Conservation (phyloP, 164 flowering plant genomes). For the Houttuynia cordata region DNA sequence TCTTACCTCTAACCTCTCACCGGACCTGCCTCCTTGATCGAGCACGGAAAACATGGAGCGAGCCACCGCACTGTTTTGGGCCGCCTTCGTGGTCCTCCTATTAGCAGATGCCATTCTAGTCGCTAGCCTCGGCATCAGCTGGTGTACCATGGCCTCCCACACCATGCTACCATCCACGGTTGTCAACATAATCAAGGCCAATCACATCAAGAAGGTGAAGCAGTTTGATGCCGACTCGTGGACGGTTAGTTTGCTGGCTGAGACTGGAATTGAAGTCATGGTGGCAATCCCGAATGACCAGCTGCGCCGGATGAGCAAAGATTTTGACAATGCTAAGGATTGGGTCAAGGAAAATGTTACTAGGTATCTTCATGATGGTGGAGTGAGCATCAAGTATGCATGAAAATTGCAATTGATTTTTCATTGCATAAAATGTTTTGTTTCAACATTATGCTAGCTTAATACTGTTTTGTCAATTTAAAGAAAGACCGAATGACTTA, state of each 20-base stretch:
- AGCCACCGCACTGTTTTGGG: not conserved
- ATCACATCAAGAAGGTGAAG: constrained; percentile 69
- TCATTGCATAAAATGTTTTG: not conserved
- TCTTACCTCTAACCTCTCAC: not conserved
- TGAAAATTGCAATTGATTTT: not conserved
- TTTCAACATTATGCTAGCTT: no score
- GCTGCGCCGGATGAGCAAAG: constrained; percentile 14
- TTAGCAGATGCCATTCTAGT: not conserved
- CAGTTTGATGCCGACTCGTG: constrained; percentile 61
- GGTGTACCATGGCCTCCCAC: constrained; percentile 66
- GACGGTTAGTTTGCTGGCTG: constrained; percentile 51
- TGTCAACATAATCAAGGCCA: constrained; percentile 58
- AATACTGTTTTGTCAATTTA: no score
- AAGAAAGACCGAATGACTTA: no score
- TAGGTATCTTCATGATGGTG: constrained; percentile 32
- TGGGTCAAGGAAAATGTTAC: constrained; percentile 70
- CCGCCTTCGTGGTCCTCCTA: not conserved
- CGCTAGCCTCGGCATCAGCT: constrained; percentile 58
- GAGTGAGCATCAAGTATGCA: constrained; percentile 61
- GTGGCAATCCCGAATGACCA: constrained; percentile 75
- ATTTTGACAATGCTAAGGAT: constrained; percentile 41
- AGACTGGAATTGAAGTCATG: constrained; percentile 65
- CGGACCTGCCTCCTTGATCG: not conserved
- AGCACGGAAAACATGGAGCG: not conserved
- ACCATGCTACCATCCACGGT: constrained; percentile 36